Evolutionary conservation across 306 rosid genomes (phyloP), one percentile per base, ranked within the genome.

Genomic region (Glycine latifolia): DNA sequence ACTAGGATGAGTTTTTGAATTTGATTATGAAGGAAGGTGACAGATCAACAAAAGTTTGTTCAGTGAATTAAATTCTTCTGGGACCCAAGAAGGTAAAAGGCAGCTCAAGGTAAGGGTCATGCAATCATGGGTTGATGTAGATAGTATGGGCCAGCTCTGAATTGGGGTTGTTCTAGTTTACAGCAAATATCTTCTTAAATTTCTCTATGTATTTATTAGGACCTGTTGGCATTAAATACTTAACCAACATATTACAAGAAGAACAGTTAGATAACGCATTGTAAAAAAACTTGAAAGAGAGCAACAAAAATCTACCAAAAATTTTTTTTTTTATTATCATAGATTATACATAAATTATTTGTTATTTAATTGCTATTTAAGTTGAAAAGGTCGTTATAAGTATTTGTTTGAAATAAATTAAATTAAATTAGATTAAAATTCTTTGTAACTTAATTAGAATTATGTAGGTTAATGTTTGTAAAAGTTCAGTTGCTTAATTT

Each of bases 151-250:
- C 82, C 81, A 84, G 12, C 16, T 41, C 15, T 63, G 6, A 72
- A 63, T 54, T 2, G 3, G 33, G 65, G 50, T 52, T 46, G 39
- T 12, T 35, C 43, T 54, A 8, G 68, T 17, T 13, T 49, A 43
- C 79, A 55, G 31, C 77, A 35, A 73, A 65, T 56, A 41, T 41
- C 73, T 63, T 79, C 52, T 52, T 59, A 58, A 49, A 39, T 41
- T 67, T 67, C 49, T 56, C 77, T 48, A 62, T 67, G 31, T 26
- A 79, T 75, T 79, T 59, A 84, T 77, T 62, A 76, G 52, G 13
- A 37, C 53, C 50, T 55, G 71, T 69, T 20, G 1, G 74, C 87
- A 84, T 74, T 84, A 2, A 84, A 84, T 84, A 67, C 70, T 75
- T 59, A 44, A 11, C 53, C 12, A 56, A 17, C 31, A n/a, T 7